phyloP scores from a whole-genome alignment of 2,329 filamentous ascomycete genomes.

The Colletotrichum tofieldiae region DNA sequence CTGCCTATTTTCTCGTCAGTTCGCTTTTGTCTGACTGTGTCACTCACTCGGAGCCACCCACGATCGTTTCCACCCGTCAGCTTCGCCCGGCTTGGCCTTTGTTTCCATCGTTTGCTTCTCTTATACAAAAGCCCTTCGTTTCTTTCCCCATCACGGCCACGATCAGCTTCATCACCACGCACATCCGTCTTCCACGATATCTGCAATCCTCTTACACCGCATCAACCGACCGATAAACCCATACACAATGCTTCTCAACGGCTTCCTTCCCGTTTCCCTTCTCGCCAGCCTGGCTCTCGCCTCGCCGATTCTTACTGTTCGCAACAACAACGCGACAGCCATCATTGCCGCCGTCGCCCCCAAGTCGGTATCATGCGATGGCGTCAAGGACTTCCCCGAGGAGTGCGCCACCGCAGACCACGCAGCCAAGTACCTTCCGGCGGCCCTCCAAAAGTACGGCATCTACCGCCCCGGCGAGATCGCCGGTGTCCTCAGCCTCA shows the following conservation, averaged over 20 bases:
- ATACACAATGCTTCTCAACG: slow-evolving; percentile 50
- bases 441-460: slow-evolving; percentile 70
- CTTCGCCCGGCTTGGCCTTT: slow-evolving; percentile 16
- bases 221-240: slow-evolving; percentile 25
- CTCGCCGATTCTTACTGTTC: slow-evolving; percentile 42
- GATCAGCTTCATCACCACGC: slow-evolving; percentile 12
- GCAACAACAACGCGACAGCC: slow-evolving; percentile 48
- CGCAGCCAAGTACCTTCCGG: slow-evolving; percentile 71
- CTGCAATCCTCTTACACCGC: slow-evolving; percentile 33
- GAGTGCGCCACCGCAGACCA: slow-evolving; percentile 78
- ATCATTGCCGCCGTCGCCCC: slow-evolving; percentile 72
- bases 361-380: slow-evolving; percentile 66
- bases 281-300: slow-evolving; percentile 48
- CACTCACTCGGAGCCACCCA: slow-evolving; percentile 30
- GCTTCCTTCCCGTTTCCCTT: slow-evolving; percentile 47
- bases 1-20: slow-evolving; percentile 3
- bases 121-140: slow-evolving; percentile 18
- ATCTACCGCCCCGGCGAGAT: slow-evolving; percentile 72
- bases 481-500: slow-evolving; percentile 79
- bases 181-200: slow-evolving; percentile 35
- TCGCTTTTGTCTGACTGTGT: slow-evolving; percentile 31
- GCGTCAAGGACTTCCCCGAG: slow-evolving; percentile 57
- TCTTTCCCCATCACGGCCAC: slow-evolving; percentile 6
- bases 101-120: background rate
- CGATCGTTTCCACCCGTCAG: background rate